Percentiles rank a stretch among this genome's conserved stretches.
Conservation (phyloP, 352 stramenopile genomes). For the Phytophthora palmivora region DNA sequence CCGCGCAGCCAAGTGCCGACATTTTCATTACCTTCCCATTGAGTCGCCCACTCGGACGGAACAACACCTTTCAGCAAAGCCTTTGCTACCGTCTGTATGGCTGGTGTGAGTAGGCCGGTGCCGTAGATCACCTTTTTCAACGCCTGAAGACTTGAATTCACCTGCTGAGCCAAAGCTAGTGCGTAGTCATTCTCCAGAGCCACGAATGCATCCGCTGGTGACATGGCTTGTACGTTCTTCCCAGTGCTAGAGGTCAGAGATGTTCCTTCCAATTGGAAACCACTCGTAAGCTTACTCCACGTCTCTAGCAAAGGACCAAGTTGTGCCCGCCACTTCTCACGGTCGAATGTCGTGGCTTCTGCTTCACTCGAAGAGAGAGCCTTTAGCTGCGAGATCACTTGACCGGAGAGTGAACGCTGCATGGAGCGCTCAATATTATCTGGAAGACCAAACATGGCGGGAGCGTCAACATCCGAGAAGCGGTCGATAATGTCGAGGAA, state of each 20-base stretch:
- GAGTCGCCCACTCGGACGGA: conserved; percentile 78
- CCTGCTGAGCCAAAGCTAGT: conserved; percentile 68
- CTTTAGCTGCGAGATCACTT: conserved; percentile 90
- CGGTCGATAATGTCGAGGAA: conserved; percentile 78
- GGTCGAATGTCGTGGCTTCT: conserved; percentile 84
- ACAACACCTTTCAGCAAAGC: conserved; percentile 80
- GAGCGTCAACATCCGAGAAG: conserved; percentile 76
- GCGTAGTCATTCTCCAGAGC: conserved; percentile 90
- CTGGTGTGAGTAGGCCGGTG: conserved; percentile 89
- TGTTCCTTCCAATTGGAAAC: conserved; percentile 54
- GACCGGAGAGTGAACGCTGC: conserved; percentile 86
- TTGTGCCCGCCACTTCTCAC: conserved; percentile 90
- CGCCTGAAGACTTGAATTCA: conserved; percentile 75
- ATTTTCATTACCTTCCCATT: conserved; percentile 85
- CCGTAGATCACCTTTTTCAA: conserved; percentile 93
- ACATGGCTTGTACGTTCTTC: conserved; percentile 54
- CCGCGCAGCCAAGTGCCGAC: conserved; percentile 82
- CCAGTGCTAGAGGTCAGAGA: conserved; percentile 19
- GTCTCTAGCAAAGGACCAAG: conserved; percentile 91
- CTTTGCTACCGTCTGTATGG: conserved; percentile 82
- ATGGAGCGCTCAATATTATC: conserved; percentile 96
- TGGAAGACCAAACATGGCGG: conserved; percentile 91
- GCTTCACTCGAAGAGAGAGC: conserved; percentile 77
- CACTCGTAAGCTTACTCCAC: conserved; percentile 87
- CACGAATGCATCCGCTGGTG: conserved; percentile 92